Evolutionary conservation across 495 filamentous ascomycete genomes (phyloP), one percentile per base, ranked within the genome.

Genomic region (Xeromyces bisporus): DNA sequence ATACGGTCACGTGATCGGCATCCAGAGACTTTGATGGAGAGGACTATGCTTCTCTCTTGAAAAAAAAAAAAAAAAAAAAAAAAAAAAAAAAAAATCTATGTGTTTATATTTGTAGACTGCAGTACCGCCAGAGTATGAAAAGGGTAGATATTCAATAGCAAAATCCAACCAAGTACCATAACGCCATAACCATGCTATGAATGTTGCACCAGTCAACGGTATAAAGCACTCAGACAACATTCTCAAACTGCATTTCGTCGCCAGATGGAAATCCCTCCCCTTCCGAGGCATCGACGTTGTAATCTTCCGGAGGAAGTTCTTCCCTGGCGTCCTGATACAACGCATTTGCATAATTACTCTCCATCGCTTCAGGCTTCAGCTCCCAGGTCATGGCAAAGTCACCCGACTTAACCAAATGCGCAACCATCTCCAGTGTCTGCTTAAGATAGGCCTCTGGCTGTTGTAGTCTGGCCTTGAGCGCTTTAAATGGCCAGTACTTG

Each of bases 401-500:
- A 15, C 89, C 89, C 11, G 69, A 66, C 47, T 81, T 78, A 39
- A 86, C 73, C 28, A 93, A 55, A 9, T 74, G 66, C 1, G 84
- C 91, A 34, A 96, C 68, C 50, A 81, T 69, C 35, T 84, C 77
- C 36, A 97, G 51, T 1, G 71, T 76, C 50, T 91, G 70, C 37
- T 84, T 84, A 29, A 97, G 71, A 50, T 84, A 97, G 3, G 77
- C 75, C 48, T 97, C 89, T 0, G 89, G 89, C 58, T 97, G 89
- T 30, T 69, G 60, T 18, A 86, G 65, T 38, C 60, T 53, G 13
- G 65, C 58, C 37, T 80, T 78, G 40, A 97, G 68, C 0, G 71
- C 68, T 43, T 79, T 85, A 60, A 96, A 77, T 11, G 78, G 68
- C 87, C 87, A 96, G 54, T 85, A 94, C 32, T 69, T 70, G 62